A percentile compares a stretch with the other conserved stretches of the same genome.
phyloP scores from a whole-genome alignment of 129 eudicot species.

The Saposhnikovia divaricata region DNA sequence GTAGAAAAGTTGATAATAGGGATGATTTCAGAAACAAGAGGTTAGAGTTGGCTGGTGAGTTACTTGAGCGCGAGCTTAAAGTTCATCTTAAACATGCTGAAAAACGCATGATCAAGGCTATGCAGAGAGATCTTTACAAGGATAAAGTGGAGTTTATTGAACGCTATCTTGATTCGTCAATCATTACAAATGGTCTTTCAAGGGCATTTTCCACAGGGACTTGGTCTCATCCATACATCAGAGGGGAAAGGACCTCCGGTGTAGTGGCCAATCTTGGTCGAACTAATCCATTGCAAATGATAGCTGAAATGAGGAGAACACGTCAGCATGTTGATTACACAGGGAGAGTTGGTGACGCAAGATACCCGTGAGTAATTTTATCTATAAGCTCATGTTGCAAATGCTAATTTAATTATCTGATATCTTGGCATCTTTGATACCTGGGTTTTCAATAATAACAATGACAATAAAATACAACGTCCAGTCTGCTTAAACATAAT shows the following conservation, averaged over 20 bases:
- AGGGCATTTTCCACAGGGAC: slow-evolving; percentile 92
- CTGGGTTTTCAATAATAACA: not conserved
- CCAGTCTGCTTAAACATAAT: not conserved
- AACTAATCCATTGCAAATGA: slow-evolving; percentile 77
- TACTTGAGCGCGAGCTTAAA: slow-evolving; percentile 69
- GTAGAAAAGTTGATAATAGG: slow-evolving; percentile 67
- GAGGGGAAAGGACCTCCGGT: slow-evolving; percentile 68
- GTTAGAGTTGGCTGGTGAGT: slow-evolving; percentile 78
- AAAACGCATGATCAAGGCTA: slow-evolving; percentile 63
- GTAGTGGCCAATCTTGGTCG: slow-evolving; percentile 82
- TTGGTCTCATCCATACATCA: slow-evolving; percentile 80
- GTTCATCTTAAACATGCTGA: slow-evolving; percentile 74
- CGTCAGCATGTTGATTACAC: slow-evolving; percentile 83
- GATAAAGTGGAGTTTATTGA: slow-evolving; percentile 50
- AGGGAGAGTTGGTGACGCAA: slow-evolving; percentile 86
- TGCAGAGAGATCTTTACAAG: slow-evolving; percentile 77
- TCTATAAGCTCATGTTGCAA: not conserved
- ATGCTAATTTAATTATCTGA: not conserved
- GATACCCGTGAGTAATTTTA: slow-evolving; percentile 77
- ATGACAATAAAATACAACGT: not conserved
- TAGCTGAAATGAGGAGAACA: slow-evolving; percentile 80
- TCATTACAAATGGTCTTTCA: slow-evolving; percentile 79
- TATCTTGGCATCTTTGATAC: not conserved
- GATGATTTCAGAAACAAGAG: slow-evolving; percentile 89
- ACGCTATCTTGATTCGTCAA: slow-evolving; percentile 77